Base-by-base conservation (phyloP, 2,329 filamentous ascomycete species). In the Neofusicoccum ribis region DNA sequence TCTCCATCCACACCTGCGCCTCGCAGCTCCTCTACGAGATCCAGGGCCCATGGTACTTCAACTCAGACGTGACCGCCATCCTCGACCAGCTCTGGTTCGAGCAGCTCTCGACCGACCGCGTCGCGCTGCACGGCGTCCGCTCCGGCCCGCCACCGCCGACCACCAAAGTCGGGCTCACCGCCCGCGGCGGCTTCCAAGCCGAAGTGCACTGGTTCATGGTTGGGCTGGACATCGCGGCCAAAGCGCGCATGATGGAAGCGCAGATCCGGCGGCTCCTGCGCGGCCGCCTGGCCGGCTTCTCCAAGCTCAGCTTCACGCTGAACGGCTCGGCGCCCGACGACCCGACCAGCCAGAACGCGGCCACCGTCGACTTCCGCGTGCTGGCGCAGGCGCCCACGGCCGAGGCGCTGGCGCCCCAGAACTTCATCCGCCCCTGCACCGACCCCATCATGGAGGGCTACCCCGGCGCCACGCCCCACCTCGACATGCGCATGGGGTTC, bases 1-100 rank as follows among this genome's bases (percentile, higher is more conserved):
- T 70, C 12, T 69, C 67, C 27, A 54, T 67, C 20, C 62, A 70
- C 36, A 69, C 66, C 3, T 67, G 62, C 37, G 66, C 68, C 37
- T 68, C 67, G 2, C 69, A 68, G 12, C 59, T 70, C 1, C 54
- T 70, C 5, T 70, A 69, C 50, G 68, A 70, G 52, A 70, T 70
- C 43, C 68, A 70, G 56, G 84, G 84, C 5, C 82, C 82, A 0
- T 82, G 80, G 77, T 87, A 87, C 70, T 84, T 80, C 77, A 86
- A 86, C 73, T 83, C 81, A 0, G 85, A 87, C 67, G 84, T 86
- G 36, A 85, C 82, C 0, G 85, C 85, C 0, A 70, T 84, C 14
- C 73, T 87, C 14, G 75, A 80, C 52, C 75, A 80, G n/a, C 74
- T 86, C 43, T 80, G 77, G 65, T 84, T 88, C 66, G 80, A 84